phyloP scores from a whole-genome alignment of 306 rosid species.

The Vigna reflexopilosa region DNA sequence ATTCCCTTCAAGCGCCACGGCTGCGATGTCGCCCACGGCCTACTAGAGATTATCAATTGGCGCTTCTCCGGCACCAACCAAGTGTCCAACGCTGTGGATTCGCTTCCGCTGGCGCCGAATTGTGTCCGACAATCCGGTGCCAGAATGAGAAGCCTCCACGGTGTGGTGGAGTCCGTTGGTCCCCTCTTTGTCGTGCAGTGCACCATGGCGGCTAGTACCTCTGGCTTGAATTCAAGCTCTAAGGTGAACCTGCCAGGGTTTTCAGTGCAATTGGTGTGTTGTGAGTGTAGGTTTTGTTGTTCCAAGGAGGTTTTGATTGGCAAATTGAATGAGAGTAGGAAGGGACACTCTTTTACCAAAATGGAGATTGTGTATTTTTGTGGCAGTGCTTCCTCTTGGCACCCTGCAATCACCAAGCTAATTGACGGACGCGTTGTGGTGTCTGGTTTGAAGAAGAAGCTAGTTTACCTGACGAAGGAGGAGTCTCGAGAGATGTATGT shows the following conservation, averaged over 20 bases:
- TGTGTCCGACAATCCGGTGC: not conserved
- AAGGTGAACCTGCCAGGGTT: constrained; percentile 61
- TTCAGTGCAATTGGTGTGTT: constrained; percentile 59
- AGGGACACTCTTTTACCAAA: constrained; percentile 62
- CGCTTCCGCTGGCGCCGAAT: constrained; percentile 45
- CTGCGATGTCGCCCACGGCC: constrained; percentile 42
- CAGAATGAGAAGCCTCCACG: constrained; percentile 50
- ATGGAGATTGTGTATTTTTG: constrained; percentile 62
- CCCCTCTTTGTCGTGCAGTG: constrained; percentile 67
- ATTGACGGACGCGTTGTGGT: constrained; percentile 54
- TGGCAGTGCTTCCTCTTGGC: constrained; percentile 73
- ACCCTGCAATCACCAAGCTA: constrained; percentile 69
- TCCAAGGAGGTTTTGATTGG: constrained; percentile 44
- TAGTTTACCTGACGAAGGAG: constrained; percentile 58
- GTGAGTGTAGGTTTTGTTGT: constrained; percentile 67
- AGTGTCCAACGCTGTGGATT: constrained; percentile 33
- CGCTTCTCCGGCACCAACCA: constrained; percentile 43
- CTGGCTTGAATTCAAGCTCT: constrained; percentile 35
- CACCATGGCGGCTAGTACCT: constrained; percentile 42
- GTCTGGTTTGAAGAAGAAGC: constrained; percentile 73
- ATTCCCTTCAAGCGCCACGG: constrained; percentile 57
- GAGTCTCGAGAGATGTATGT: constrained; percentile 74
- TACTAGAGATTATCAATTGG: constrained; percentile 88
- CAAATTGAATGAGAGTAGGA: constrained; percentile 41
- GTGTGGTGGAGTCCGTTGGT: constrained; percentile 64